Evolutionary conservation across 1,284 basidiomycete genomes (phyloP).

Genomic region (Caloboletus firmus): DNA sequence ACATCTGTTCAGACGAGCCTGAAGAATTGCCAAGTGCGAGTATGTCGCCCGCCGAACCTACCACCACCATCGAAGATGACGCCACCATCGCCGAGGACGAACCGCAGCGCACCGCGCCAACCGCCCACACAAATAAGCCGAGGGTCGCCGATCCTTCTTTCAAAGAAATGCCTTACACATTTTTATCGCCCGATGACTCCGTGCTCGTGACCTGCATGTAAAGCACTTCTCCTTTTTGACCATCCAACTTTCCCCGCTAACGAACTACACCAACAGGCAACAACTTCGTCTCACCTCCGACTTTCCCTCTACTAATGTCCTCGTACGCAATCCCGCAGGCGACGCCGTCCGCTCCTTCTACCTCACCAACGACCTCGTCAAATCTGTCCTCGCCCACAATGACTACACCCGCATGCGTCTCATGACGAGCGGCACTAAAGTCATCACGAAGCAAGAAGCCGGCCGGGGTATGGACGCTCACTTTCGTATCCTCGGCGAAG

Average conservation of each 20-base stretch:
- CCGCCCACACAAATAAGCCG: slow-evolving; percentile 13
- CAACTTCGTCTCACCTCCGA: slow-evolving; percentile 72
- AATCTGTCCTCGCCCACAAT: slow-evolving; percentile 77
- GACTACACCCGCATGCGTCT: slow-evolving; percentile 86
- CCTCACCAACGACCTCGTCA: slow-evolving; percentile 85
- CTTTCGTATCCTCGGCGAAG: slow-evolving; percentile 84
- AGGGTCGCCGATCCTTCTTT: slow-evolving; percentile 53
- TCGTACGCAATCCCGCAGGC: slow-evolving; percentile 86
- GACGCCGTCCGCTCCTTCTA: slow-evolving; percentile 84
- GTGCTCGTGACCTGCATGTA: slow-evolving; percentile 72
- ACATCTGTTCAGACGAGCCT: slow-evolving; percentile 6
- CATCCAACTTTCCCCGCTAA: neutral
- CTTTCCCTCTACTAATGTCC: slow-evolving; percentile 78
- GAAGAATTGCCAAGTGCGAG: slow-evolving; percentile 15
- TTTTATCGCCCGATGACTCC: slow-evolving; percentile 69
- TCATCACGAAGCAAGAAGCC: slow-evolving; percentile 69
- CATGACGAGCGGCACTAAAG: slow-evolving; percentile 89
- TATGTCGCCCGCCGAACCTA: slow-evolving; percentile 11
- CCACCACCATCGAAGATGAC: slow-evolving; percentile 7
- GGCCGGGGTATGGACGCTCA: slow-evolving; percentile 56
- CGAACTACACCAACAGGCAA: slow-evolving; percentile 43
- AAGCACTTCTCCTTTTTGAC: neutral
- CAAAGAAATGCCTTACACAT: slow-evolving; percentile 91
- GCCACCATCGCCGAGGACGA: slow-evolving; percentile 19
- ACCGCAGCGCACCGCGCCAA: neutral